Conservation (phyloP, 2,329 filamentous ascomycete genomes). For the Fusarium sp. region DNA sequence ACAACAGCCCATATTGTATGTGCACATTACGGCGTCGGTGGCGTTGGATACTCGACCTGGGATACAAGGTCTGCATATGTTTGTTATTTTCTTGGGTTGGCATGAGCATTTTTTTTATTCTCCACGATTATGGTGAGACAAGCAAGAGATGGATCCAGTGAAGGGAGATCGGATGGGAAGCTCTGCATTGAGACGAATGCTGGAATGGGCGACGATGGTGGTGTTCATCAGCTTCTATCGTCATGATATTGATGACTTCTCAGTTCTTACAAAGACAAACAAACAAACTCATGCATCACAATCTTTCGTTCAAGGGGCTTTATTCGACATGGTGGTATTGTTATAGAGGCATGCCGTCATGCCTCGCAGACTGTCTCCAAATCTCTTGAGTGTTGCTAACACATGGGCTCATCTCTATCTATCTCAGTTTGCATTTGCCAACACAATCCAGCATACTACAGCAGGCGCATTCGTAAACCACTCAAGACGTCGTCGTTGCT, state of each 20-base stretch:
- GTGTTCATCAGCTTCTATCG: not conserved
- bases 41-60: slow-evolving; percentile 42
- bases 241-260: slow-evolving; percentile 7
- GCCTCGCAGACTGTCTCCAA: not conserved
- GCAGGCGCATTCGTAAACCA: too few species aligned
- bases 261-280: not conserved
- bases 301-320: not conserved
- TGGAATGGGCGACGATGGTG: slow-evolving; percentile 3
- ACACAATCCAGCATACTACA: too few species aligned
- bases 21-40: slow-evolving; percentile 43
- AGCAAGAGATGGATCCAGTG: not conserved
- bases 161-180: not conserved
- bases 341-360: not conserved
- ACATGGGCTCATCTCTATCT: not conserved
- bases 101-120: slow-evolving; percentile 9
- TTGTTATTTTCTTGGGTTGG: slow-evolving; percentile 21
- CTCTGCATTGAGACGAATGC: slow-evolving; percentile 16
- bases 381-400: not conserved
- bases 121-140: not conserved
- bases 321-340: not conserved
- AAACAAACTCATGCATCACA: not conserved
- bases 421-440: too few species aligned
- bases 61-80: slow-evolving; percentile 35
- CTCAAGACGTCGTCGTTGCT: not conserved
- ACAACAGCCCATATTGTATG: slow-evolving; percentile 32